Conservation (phyloP, 768 basidiomycete species). For the Exidia glandulosa region DNA sequence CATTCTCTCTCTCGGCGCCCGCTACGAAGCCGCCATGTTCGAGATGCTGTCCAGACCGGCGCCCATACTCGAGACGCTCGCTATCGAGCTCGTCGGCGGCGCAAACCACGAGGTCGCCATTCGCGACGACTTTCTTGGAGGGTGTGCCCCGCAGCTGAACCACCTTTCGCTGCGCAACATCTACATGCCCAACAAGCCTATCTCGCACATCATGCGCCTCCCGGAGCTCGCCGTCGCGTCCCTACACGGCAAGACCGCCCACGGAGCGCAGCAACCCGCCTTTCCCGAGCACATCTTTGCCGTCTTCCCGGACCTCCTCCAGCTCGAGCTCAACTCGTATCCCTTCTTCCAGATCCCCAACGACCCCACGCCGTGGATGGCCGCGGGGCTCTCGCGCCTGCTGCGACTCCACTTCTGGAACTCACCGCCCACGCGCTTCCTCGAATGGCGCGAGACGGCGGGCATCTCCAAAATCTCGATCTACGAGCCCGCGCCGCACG, state of each 20-base stretch:
- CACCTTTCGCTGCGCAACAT: not conserved
- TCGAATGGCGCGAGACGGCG: not conserved
- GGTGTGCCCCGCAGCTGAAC: not conserved
- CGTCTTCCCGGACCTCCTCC: not conserved
- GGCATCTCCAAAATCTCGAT: not conserved
- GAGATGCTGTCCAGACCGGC: not conserved
- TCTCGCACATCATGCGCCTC: not conserved
- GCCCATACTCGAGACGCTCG: not conserved
- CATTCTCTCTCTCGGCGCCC: not conserved
- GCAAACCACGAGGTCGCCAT: not conserved
- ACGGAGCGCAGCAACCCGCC: not conserved
- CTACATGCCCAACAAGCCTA: not conserved
- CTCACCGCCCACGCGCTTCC: not conserved
- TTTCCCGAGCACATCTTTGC: not conserved
- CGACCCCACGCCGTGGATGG: not conserved
- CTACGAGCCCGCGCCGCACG: not conserved
- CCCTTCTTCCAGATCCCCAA: not conserved
- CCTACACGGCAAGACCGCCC: not conserved
- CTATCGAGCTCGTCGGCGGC: not conserved
- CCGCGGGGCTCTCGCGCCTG: not conserved
- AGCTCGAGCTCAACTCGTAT: not conserved
- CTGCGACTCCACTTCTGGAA: not conserved
- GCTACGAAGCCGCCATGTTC: not conserved
- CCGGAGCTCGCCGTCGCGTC: not conserved
- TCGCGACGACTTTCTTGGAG: not conserved